Conservation (phyloP, 495 filamentous ascomycete genomes). For the Xylaria castorea region DNA sequence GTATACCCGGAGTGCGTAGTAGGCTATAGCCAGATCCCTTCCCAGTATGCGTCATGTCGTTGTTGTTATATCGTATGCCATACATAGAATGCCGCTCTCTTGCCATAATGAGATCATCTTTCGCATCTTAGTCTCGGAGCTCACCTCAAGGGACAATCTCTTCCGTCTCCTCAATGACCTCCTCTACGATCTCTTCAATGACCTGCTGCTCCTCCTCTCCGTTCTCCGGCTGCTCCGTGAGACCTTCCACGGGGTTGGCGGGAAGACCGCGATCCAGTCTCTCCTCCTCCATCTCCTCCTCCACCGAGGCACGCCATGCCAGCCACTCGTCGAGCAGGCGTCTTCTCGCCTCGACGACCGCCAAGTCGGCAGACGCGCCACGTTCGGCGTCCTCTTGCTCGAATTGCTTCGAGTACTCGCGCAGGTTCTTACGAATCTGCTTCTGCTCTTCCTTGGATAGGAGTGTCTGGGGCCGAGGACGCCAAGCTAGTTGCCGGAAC, state of each 20-base stretch:
- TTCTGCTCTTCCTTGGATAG: conserved; percentile 96
- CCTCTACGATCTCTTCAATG: conserved; percentile 89
- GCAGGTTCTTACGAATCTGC: conserved; percentile 95
- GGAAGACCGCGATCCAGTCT: conserved; percentile 70
- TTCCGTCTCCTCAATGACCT: conserved; percentile 92
- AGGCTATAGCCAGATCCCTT: conserved; percentile 16
- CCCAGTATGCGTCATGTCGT: not conserved
- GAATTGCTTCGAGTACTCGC: conserved; percentile 93
- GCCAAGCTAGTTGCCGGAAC: conserved; percentile 97
- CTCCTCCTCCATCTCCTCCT: conserved; percentile 76
- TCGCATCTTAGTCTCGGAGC: not conserved
- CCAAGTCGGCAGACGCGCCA: conserved; percentile 88
- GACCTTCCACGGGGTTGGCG: conserved; percentile 64
- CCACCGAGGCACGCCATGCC: conserved; percentile 78
- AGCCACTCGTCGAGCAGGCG: conserved; percentile 87
- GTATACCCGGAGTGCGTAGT: conserved; percentile 7
- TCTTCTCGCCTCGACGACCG: conserved; percentile 87
- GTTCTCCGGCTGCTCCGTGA: conserved; percentile 61
- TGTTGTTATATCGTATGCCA: conserved; percentile 29
- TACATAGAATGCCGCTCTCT: conserved; percentile 40
- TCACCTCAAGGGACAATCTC: conserved; percentile 59
- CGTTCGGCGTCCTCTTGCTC: conserved; percentile 93
- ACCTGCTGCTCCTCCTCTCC: conserved; percentile 72
- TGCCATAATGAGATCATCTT: conserved; percentile 29
- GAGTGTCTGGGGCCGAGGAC: conserved; percentile 86